phyloP scores from a whole-genome alignment of 768 basidiomycete genomes.

The Cantharellus anzutake region DNA sequence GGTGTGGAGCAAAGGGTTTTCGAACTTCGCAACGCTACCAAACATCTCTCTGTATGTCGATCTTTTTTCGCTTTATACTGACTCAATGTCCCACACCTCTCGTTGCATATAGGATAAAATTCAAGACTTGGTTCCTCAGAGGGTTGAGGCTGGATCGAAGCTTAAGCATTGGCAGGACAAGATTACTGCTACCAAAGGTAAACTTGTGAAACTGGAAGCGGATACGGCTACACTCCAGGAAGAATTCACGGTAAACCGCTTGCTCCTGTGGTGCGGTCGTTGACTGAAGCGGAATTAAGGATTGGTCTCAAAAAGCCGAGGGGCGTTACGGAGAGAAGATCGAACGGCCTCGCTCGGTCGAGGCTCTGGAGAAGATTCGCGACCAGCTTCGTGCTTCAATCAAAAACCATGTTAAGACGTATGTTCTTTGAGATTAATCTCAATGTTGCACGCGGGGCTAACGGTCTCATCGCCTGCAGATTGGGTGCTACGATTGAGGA shows the following conservation, averaged over 20 bases:
- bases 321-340: conserved; percentile 28
- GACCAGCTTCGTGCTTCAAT: conserved; percentile 27
- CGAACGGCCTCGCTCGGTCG: conserved; percentile 29
- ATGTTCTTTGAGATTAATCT: background rate
- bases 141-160: background rate
- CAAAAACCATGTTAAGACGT: conserved; percentile 38
- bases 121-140: background rate
- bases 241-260: conserved; percentile 37
- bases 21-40: too few relatives aligned
- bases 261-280: background rate
- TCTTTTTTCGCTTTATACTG: too few relatives aligned
- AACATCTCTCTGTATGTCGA: too few relatives aligned
- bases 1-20: too few relatives aligned
- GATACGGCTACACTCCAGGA: conserved; percentile 31
- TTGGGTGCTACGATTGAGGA: conserved; percentile 65
- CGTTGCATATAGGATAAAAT: background rate
- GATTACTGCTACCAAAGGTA: conserved; percentile 30
- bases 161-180: conserved; percentile 26
- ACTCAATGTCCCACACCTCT: too few relatives aligned
- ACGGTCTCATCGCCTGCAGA: conserved; percentile 18
- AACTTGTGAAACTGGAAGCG: conserved; percentile 28
- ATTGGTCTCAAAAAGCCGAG: conserved; percentile 45
- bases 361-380: conserved; percentile 38
- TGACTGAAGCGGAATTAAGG: conserved; percentile 11
- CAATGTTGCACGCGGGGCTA: background rate